Percentiles rank a stretch among this genome's conserved stretches.
These are phyloP conservation scores for Solanum lignicaule DNA, from an alignment of 257 asterid genomes.

Conservation along the genomic window DNA sequence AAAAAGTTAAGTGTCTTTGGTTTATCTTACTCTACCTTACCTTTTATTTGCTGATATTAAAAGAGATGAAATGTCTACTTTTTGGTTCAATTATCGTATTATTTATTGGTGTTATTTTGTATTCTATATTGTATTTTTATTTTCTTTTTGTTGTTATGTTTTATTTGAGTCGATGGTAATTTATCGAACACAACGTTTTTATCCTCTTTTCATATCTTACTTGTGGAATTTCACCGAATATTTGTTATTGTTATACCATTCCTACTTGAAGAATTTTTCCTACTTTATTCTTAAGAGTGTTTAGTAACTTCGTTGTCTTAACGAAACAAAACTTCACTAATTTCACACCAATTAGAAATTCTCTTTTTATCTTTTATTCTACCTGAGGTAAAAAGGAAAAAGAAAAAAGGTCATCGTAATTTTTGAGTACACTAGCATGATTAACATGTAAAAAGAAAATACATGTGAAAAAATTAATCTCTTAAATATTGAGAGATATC, in stretches of 20 bases:
- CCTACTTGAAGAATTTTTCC: not conserved
- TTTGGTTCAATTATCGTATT: not conserved
- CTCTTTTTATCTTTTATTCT: not conserved
- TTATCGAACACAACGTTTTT: accelerated
- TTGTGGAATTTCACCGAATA: not conserved
- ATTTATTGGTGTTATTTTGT: not conserved
- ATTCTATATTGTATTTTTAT: no score
- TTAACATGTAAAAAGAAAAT: not conserved
- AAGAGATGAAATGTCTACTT: not conserved
- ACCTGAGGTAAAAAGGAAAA: not conserved
- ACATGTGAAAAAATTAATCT: not conserved
- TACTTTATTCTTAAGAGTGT: not conserved
- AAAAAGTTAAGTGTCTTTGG: not conserved
- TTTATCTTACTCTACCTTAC: not conserved
- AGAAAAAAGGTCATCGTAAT: not conserved
- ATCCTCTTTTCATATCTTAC: no score
- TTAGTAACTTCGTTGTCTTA: not conserved
- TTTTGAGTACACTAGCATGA: not conserved
- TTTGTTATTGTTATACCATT: no score
- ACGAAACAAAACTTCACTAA: not conserved
- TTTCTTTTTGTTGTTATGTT: no score
- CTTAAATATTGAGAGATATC: not conserved
- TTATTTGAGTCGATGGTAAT: no score
- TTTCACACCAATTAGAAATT: not conserved
- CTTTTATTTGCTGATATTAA: not conserved